These are phyloP conservation scores for Onygenales sp. DNA, from an alignment of 2,329 filamentous ascomycete species.

Conservation along the genomic window DNA sequence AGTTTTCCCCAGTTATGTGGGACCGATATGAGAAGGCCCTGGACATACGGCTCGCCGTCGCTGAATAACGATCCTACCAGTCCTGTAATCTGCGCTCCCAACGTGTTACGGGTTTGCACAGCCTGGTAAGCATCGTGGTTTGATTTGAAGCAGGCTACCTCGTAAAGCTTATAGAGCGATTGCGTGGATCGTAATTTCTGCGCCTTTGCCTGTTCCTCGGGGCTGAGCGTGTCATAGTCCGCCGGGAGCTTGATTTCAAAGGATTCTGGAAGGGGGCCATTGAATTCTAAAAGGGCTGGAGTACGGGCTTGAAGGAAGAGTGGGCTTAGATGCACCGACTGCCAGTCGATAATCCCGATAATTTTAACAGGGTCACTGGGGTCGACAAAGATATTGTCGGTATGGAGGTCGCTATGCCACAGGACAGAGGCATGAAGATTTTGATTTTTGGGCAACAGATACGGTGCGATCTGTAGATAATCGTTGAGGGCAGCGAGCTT, in stretches of 20 bases:
- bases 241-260: neutral
- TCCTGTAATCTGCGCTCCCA: neutral
- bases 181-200: neutral
- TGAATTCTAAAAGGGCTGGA: neutral
- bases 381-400: constrained; percentile 23
- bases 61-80: neutral
- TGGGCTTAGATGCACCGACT: constrained; percentile 19
- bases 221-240: neutral
- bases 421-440: constrained; percentile 10
- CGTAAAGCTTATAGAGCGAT: constrained; percentile 1
- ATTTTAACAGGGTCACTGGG: constrained; percentile 14
- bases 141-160: neutral
- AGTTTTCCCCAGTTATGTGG: neutral
- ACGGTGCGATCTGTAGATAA: constrained; percentile 7
- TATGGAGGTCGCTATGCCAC: constrained; percentile 21
- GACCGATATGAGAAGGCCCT: neutral
- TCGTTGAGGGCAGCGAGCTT: constrained; percentile 16
- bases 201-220: neutral
- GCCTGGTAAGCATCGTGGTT: neutral
- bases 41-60: neutral
- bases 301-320: constrained; percentile 7
- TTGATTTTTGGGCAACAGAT: neutral
- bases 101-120: neutral
- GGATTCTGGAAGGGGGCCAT: neutral
- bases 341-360: constrained; percentile 23